A percentile compares a stretch with the other conserved stretches of the same genome.
Conservation (phyloP, 2,329 filamentous ascomycete genomes). For the Talaromyces albobiverticillius region DNA sequence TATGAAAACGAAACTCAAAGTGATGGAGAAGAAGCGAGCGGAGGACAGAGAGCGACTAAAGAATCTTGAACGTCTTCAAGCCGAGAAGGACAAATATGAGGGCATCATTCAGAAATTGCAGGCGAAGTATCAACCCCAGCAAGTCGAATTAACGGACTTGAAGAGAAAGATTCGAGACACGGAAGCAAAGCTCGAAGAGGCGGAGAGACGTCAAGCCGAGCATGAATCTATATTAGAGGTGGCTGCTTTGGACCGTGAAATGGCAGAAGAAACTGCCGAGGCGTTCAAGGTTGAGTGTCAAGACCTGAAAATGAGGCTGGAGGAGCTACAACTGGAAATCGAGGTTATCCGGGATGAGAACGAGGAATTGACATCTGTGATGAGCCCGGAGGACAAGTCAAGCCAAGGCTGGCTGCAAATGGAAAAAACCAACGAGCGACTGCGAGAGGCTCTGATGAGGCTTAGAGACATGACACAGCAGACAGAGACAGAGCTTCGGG, state of each 20-base stretch:
- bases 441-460: conserved; percentile 79
- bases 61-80: conserved; percentile 69
- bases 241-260: conserved; percentile 85
- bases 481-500: conserved; percentile 74
- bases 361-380: conserved; percentile 74
- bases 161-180: conserved; percentile 75
- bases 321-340: conserved; percentile 83
- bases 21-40: conserved; percentile 80
- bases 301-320: conserved; percentile 67
- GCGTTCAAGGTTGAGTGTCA: conserved; percentile 77
- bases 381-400: conserved; percentile 81
- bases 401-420: conserved; percentile 88
- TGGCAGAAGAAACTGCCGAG: conserved; percentile 92
- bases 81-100: conserved; percentile 58
- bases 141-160: conserved; percentile 73
- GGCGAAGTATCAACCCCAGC: conserved; percentile 79
- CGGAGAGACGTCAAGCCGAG: conserved; percentile 75
- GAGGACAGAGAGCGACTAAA: conserved; percentile 87
- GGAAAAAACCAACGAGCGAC: conserved; percentile 82
- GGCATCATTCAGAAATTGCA: conserved; percentile 87
- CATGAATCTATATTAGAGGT: conserved; percentile 83
- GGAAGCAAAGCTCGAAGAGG: conserved; percentile 63
- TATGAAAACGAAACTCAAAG: conserved; percentile 78
- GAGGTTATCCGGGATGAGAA: conserved; percentile 88
- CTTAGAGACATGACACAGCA: conserved; percentile 85